Evolutionary conservation across 371 early-diverging fungal species (phyloP).

Genomic region (Zopfochytrium polystomum): DNA sequence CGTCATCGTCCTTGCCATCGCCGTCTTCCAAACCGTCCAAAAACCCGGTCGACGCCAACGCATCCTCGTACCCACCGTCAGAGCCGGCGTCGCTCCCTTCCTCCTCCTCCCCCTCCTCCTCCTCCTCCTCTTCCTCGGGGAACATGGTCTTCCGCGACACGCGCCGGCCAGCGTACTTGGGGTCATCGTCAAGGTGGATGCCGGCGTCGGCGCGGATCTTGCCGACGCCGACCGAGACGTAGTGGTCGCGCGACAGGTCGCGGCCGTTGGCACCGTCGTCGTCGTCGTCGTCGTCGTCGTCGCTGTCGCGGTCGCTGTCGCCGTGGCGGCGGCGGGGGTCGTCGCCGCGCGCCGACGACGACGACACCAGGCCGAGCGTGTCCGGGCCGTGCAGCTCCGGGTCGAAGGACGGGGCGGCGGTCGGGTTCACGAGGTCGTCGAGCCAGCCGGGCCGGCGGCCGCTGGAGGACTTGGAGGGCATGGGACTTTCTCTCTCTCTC

Average conservation of each 20-base stretch:
- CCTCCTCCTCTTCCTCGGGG: constrained; percentile 14
- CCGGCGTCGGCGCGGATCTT: constrained; percentile 42
- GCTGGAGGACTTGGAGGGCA: too few species aligned
- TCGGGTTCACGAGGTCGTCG: constrained; percentile 32
- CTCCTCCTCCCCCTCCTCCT: constrained; percentile 23
- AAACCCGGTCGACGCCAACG: too few species aligned
- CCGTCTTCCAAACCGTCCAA: too few species aligned
- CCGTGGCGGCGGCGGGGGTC: constrained; percentile 24
- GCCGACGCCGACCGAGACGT: constrained; percentile 58
- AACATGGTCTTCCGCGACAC: constrained; percentile 20
- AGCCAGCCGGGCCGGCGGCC: constrained; percentile 18
- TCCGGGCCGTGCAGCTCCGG: not conserved
- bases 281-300: constrained; percentile 44
- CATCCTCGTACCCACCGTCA: too few species aligned
- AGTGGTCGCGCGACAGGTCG: constrained; percentile 32
- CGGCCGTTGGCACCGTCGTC: constrained; percentile 27
- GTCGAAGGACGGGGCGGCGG: constrained; percentile 5
- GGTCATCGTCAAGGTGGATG: constrained; percentile 29
- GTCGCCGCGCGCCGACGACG: too few species aligned
- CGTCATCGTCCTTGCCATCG: constrained; percentile 17
- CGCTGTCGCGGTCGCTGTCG: constrained; percentile 17
- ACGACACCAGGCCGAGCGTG: not conserved
- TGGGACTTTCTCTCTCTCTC: too few species aligned
- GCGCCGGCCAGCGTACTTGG: constrained; percentile 29
- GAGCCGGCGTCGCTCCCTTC: constrained; percentile 24